These are phyloP conservation scores for Vaccinium myrtillus DNA, from an alignment of 148 eudicot species.

Conservation along the genomic window DNA sequence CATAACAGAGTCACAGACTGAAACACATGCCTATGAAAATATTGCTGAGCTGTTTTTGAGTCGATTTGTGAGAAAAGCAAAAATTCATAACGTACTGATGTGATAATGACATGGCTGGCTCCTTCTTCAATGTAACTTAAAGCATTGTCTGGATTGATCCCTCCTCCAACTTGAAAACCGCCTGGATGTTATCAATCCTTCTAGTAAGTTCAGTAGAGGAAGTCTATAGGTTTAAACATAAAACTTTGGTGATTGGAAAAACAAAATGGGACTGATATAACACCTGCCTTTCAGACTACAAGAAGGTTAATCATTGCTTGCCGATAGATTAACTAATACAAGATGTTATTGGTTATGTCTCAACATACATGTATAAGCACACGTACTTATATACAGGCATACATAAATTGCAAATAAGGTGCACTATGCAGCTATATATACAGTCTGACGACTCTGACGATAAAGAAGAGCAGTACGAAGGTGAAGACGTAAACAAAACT, in stretches of 20 bases:
- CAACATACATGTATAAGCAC: neutral
- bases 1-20: neutral
- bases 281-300: conserved; percentile 6
- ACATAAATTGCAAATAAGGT: conserved; percentile 5
- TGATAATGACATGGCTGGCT: conserved; percentile 95
- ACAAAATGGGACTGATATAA: neutral
- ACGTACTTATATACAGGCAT: neutral
- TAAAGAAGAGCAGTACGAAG: neutral
- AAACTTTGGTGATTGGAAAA: conserved; percentile 13
- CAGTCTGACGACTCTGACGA: neutral
- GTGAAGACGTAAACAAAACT: neutral
- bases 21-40: neutral
- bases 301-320: neutral
- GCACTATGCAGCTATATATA: neutral
- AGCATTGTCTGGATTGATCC: conserved; percentile 78
- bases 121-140: conserved; percentile 81
- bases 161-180: conserved; percentile 99
- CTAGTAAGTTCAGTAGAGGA: conserved; percentile 51
- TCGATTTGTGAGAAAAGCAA: neutral
- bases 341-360: conserved; percentile 5
- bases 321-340: neutral
- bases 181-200: conserved; percentile 68
- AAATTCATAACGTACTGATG: conserved; percentile 57
- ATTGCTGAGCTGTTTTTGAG: neutral
- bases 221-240: conserved; percentile 33